phyloP scores from a whole-genome alignment of 352 stramenopile species.

The Phytopythium oedochilum region DNA sequence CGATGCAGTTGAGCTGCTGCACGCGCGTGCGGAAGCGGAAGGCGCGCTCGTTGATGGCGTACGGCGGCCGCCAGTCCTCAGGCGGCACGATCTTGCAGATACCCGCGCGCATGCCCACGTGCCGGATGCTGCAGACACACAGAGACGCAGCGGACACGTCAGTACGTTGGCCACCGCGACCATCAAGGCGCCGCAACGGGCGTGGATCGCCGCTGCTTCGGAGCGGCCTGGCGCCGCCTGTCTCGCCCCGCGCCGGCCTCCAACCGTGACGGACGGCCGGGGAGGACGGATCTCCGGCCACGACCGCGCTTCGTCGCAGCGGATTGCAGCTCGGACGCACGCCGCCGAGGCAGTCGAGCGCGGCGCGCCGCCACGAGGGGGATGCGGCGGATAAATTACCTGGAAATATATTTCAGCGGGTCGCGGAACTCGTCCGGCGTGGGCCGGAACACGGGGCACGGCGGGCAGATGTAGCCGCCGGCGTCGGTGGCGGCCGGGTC shows the following conservation, averaged over 20 bases:
- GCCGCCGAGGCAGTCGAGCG: too few relatives aligned
- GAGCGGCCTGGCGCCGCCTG: too few relatives aligned
- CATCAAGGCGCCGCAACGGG: too few relatives aligned
- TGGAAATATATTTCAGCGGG: constrained; percentile 92
- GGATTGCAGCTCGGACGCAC: too few relatives aligned
- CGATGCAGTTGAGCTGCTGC: constrained; percentile 93
- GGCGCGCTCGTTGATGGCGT: constrained; percentile 81
- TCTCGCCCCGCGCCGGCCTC: too few relatives aligned
- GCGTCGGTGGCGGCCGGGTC: constrained; percentile 40
- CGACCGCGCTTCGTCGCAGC: too few relatives aligned
- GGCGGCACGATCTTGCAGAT: constrained; percentile 99
- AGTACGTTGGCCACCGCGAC: too few relatives aligned
- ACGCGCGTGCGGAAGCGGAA: constrained; percentile 94
- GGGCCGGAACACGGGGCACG: constrained; percentile 84
- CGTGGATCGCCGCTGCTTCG: too few relatives aligned
- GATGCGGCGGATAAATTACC: constrained; percentile 51
- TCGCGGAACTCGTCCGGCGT: constrained; percentile 86
- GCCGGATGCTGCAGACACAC: constrained; percentile 52
- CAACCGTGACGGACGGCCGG: too few relatives aligned
- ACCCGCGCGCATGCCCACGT: constrained; percentile 91
- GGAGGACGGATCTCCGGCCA: too few relatives aligned
- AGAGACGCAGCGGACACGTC: too few relatives aligned
- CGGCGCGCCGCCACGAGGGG: too few relatives aligned
- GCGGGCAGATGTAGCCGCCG: constrained; percentile 79
- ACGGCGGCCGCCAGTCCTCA: constrained; percentile 89